Base-by-base conservation (phyloP, 2,329 filamentous ascomycete genomes). In the Metarhizium anisopliae region DNA sequence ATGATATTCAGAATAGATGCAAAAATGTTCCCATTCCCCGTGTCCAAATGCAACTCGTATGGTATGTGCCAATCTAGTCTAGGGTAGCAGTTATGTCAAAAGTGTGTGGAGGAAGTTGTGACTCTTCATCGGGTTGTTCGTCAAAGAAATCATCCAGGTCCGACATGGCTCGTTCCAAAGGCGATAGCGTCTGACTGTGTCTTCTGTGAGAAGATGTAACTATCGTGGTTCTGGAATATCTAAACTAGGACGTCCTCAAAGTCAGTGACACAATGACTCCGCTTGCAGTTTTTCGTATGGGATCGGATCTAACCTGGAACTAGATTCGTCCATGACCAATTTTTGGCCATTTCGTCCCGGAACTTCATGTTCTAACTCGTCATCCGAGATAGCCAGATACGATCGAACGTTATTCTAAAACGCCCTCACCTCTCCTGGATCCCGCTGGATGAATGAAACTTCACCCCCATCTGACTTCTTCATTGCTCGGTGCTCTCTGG, bases 361-460 rank as follows among this genome's bases (percentile, higher is more conserved):
- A 29, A 13, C 3, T 30, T 3, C 10, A 30, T 4, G 25, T 49
- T 66, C 64, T n/a, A 68, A 25, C 20, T 70, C 68, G 2, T 68
- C 63, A 32, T 71, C 67, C 14, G 66, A 60, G 36, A 70, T 63
- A 53, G 64, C 62, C 8, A 71, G 62, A 35, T 60, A 59, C 7
- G 56, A 55, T 20, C 69, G 63, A 20, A 70, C 66, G 58, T 64
- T 58, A 10, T 60, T 56, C 69, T 67, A 71, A 52, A 69, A 70
- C 53, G 65, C 59, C 30, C 55, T 43, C n/a, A 66, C 65, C n/a
- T 68, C 67, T 25, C 57, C 55, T 11, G 62, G 58, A 47, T 62
- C 53, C 53, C 63, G 51, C 30, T 56, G 50, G 18, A 58, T n/a
- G 4, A 54, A 50, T 14, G 7, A 13, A 30, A 20, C 25, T 18